Base-by-base conservation (phyloP, 495 filamentous ascomycete species). In the Diplogelasinospora grovesii region DNA sequence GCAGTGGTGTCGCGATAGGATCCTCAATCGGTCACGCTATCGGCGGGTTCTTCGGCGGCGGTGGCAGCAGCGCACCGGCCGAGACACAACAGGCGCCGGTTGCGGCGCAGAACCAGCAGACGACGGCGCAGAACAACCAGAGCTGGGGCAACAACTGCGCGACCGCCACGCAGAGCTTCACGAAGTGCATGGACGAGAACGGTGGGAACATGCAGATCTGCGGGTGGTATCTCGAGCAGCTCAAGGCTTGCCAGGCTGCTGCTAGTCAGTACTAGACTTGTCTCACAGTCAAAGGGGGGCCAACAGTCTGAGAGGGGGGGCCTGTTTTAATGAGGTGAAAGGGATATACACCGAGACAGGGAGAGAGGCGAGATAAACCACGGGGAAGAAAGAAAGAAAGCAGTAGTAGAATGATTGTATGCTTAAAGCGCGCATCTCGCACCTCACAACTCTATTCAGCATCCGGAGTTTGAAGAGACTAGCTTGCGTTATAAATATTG, bases 171-270 rank as follows among this genome's bases (percentile, higher is more conserved):
- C 80, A 78, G 63, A 74, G 74, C 65, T 95, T 98, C 78, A 87
- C 87, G 47, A 80, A 82, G 67, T 98, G 92, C 76, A 79, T 98
- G 78, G 88, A 96, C 58, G 82, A 98, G 52, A 83, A 98, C 63
- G 64, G 78, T 54, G 93, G 93, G 41, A 83, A 92, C 63, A 81
- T 97, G 82, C 81, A 84, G 61, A 95, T 95, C 54, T 98, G 92
- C 69, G 80, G 82, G 47, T 98, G 92, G 92, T 98, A 98, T 62
- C 65, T 98, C 53, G 90, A 97, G 64, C 92, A 98, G 77, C 71
- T 98, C 61, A 95, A 95, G 75, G 86, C 90, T 36, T 97, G 90
- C 75, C 90, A 97, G 76, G 68, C 73, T 53, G 87, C 89, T 53
- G 85, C 90, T 38, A 83, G 73, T 65, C 83, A 81, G 60, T 95